These are phyloP conservation scores for Eleusine indica DNA, from an alignment of 176 grass and related monocot species.

Conservation along the genomic window DNA sequence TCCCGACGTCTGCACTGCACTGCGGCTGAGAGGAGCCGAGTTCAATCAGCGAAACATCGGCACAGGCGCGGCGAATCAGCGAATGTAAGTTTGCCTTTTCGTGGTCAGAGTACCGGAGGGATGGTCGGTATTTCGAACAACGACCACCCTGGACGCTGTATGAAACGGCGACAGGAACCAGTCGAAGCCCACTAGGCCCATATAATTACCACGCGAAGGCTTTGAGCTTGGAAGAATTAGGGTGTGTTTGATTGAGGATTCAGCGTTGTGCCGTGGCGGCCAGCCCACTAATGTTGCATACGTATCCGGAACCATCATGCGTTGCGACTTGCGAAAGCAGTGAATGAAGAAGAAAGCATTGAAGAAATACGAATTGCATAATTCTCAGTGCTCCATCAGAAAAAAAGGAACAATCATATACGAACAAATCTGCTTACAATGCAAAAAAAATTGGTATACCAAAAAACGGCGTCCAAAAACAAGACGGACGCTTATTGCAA, in stretches of 20 bases:
- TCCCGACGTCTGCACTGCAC: not conserved
- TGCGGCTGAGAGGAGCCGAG: not conserved
- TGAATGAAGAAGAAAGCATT: not conserved
- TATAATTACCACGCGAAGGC: too few relatives aligned
- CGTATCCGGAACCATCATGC: too few relatives aligned
- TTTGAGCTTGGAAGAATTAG: too few relatives aligned
- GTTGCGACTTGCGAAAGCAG: too few relatives aligned
- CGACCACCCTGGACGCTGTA: not conserved
- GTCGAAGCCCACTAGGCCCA: too few relatives aligned
- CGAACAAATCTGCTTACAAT: not conserved
- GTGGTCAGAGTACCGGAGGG: too few relatives aligned
- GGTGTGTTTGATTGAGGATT: too few relatives aligned
- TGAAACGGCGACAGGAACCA: too few relatives aligned
- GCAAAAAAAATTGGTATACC: not conserved
- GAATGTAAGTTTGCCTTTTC: too few relatives aligned
- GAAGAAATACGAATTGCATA: not conserved
- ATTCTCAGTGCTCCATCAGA: not conserved
- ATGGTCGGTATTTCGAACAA: not conserved
- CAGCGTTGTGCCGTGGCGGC: too few relatives aligned
- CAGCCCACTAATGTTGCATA: too few relatives aligned
- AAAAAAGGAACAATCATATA: not conserved
- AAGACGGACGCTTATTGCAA: conserved; percentile 13
- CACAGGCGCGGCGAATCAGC: not conserved
- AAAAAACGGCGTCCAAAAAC: conserved; percentile 3
- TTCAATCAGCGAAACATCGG: not conserved